phyloP scores from a whole-genome alignment of 805 yeast genomes.

The Kluyveromyces siamensis region DNA sequence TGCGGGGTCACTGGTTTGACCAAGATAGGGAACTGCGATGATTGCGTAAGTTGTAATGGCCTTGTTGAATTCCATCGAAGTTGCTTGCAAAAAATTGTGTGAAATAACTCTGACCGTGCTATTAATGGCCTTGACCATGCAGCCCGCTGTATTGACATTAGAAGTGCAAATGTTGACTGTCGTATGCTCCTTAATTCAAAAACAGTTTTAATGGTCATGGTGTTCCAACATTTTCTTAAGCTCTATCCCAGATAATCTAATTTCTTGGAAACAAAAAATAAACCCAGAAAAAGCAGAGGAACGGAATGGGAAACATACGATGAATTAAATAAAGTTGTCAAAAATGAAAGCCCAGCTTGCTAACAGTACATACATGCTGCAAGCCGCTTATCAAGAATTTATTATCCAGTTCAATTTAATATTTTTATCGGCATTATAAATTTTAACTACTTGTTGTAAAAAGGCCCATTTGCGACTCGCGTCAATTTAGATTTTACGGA shows the following conservation, averaged over 20 bases:
- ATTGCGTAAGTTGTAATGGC: not conserved
- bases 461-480: no score
- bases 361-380: no score
- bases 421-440: no score
- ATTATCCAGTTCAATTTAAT: no score
- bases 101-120: not conserved
- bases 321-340: no score
- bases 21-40: constrained; percentile 11
- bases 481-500: not conserved
- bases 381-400: no score
- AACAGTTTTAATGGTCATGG: not conserved
- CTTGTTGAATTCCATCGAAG: constrained; percentile 3
- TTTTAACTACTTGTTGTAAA: no score
- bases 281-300: no score
- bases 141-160: not conserved
- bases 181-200: not conserved
- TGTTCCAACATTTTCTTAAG: not conserved
- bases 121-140: not conserved
- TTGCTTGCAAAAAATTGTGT: not conserved
- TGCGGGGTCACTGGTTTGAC: constrained; percentile 33
- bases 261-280: no score
- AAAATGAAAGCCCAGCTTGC: no score
- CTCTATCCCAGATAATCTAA: no score
- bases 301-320: no score
- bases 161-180: not conserved